Base-by-base conservation (phyloP, 306 rosid species). In the Quercus gilva region DNA sequence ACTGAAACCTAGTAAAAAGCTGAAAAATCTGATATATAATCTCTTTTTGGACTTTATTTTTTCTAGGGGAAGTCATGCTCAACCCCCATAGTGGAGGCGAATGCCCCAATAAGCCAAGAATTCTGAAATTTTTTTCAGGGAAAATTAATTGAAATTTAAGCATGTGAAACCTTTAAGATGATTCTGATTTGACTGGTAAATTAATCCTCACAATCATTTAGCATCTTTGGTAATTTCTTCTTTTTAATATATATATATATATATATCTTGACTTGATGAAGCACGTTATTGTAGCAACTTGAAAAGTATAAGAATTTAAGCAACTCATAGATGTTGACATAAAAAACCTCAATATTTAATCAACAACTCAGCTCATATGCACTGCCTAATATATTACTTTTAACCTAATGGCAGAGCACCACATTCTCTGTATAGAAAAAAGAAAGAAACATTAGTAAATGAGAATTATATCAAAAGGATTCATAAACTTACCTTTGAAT, bases 401-500 rank as follows among this genome's bases (percentile, higher is more conserved):
- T 71, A 58, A 37, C 35, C 67, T 43, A 69, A 19, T 9, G 51
- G 26, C 31, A 15, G 63, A 76, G n/a, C 18, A 78, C 71, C 21
- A 13, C 35, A 74, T 28, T 77, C 18, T 10, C 61, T 55, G 14
- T 29, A 49, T 19, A 61, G 53, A 51, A 60, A 51, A 60, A 80
- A 67, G 74, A 49, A 78, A 52, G 37, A 45, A 59, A 80, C 37
- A 79, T 43, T 73, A 2, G 73, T 31, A 33, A 41, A 75, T 8
- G 43, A 35, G 43, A 35, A 20, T 45, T 52, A 64, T 41, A 74
- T 31, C 72, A 45, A 17, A 69, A 35, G 78, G 43, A 45, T 73
- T 18, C 78, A 71, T 77, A 81, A 81, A 57, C 85, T 86, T 78
- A 89, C 89, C 91, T 68, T 79, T 55, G 52, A 74, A 64, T 10